phyloP scores from a whole-genome alignment of 2,329 filamentous ascomycete genomes.

The Fusarium sublunatum region DNA sequence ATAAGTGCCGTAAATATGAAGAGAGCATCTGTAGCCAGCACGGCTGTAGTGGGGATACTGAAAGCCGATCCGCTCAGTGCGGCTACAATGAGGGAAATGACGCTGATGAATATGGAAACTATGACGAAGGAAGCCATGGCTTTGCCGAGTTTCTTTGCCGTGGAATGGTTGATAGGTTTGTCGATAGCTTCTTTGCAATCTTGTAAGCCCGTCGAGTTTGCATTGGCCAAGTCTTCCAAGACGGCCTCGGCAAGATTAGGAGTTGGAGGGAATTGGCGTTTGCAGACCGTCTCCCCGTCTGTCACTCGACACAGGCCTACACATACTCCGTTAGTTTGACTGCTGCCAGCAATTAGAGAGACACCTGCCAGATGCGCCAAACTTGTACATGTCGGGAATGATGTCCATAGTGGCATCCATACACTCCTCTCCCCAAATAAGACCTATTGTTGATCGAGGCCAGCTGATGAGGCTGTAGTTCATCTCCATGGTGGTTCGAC shows the following conservation, averaged over 20 bases:
- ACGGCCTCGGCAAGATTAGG: slow-evolving; percentile 34
- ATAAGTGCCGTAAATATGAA: slow-evolving; percentile 33
- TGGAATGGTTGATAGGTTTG: slow-evolving; percentile 17
- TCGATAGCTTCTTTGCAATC: slow-evolving; percentile 24
- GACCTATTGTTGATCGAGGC: slow-evolving; percentile 27
- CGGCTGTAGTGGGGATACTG: not conserved
- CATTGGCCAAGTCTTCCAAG: slow-evolving; percentile 21
- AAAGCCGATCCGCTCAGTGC: not conserved
- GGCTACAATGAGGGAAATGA: slow-evolving; percentile 23
- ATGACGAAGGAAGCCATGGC: slow-evolving; percentile 31
- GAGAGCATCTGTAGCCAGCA: slow-evolving; percentile 23
- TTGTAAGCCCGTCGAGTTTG: not conserved
- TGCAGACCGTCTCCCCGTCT: slow-evolving; percentile 18
- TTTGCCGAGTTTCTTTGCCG: slow-evolving; percentile 16
- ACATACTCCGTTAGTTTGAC: not conserved
- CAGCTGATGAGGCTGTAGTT: slow-evolving; percentile 38
- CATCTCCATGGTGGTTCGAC: slow-evolving; percentile 22
- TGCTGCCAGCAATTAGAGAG: rapidly evolving
- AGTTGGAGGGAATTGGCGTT: slow-evolving; percentile 24
- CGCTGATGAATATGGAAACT: slow-evolving; percentile 23
- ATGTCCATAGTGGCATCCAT: slow-evolving; percentile 11
- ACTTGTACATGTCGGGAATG: slow-evolving; percentile 31
- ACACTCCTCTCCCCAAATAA: slow-evolving; percentile 33
- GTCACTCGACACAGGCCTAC: slow-evolving; percentile 29
- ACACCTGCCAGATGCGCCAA: slow-evolving; percentile 28